Percentiles rank a stretch among this genome's conserved stretches.
Evolutionary conservation across 2,329 filamentous ascomycete species (phyloP).

Genomic region (Rhynchosporium secalis): DNA sequence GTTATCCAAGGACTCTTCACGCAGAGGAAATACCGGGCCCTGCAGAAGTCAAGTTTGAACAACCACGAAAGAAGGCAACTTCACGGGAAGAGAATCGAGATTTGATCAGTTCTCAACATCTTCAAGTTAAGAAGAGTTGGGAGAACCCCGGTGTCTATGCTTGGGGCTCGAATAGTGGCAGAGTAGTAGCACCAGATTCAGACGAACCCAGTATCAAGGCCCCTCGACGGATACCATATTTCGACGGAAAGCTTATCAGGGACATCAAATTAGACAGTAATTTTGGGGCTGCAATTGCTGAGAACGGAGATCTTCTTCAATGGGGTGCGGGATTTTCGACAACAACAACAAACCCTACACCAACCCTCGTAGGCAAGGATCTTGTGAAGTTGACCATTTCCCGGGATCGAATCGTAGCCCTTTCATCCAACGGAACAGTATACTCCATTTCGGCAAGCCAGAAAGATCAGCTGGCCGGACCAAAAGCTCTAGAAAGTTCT

Average conservation of each 20-base stretch:
- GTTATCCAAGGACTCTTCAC: constrained; percentile 32
- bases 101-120: constrained; percentile 78
- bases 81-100: constrained; percentile 74
- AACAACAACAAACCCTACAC: constrained; percentile 60
- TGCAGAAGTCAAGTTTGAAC: constrained; percentile 67
- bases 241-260: constrained; percentile 79
- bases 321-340: constrained; percentile 82
- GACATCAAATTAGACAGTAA: constrained; percentile 82
- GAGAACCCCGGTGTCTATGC: constrained; percentile 85
- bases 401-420: constrained; percentile 76
- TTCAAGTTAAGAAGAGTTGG: constrained; percentile 82
- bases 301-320: constrained; percentile 85
- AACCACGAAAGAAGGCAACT: constrained; percentile 54
- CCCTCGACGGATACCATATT: constrained; percentile 75
- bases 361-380: constrained; percentile 80
- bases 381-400: constrained; percentile 76
- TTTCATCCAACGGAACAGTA: constrained; percentile 72
- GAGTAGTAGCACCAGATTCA: constrained; percentile 82
- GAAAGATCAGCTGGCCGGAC: constrained; percentile 65
- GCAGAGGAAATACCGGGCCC: constrained; percentile 36
- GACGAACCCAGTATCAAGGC: constrained; percentile 76
- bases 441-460: constrained; percentile 82
- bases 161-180: constrained; percentile 86
- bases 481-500: constrained; percentile 60
- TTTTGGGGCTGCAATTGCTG: constrained; percentile 84